Evolutionary conservation across 306 rosid species (phyloP), one percentile per base, ranked within the genome.

Genomic region (Myrica gale): DNA sequence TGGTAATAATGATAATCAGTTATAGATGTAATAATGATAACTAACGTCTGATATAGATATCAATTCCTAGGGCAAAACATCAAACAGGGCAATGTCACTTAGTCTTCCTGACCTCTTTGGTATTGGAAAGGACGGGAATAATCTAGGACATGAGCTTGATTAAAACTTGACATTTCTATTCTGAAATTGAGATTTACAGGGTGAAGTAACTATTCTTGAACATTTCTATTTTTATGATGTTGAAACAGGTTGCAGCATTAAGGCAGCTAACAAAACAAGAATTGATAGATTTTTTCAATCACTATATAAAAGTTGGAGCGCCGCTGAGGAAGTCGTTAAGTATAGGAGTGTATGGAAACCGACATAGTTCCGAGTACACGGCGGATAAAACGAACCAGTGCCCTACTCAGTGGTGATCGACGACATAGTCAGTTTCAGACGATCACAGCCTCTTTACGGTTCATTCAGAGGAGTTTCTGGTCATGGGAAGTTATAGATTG

Each of bases 401-500:
- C 84, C 88, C 37, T 26, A 79, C 76, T 63, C 77, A 1, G 47
- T 83, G 57, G 88, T 75, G 83, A 92, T 95, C n/a, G 96, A 92
- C 71, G 80, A 95, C 51, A 82, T 95, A 65, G 90, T 87, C 82
- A 51, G 82, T 78, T 92, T 95, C 91, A 89, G 90, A 79, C 85
- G 84, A 82, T 90, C 97, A 13, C 90, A 85, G 63, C 71, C 99
- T 68, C 97, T 95, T 71, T 92, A 90, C 84, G 96, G 96, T 80
- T 92, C 97, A 47, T 90, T 92, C 82, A 92, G 87, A 84, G 97
- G 96, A 80, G 88, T 79, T 54, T 67, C 74, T 17, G 91, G 88
- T 76, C 87, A 89, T 79, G 80, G 86, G 88, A 95, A 90, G 86
- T 82, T 92, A 79, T 95, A 90, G 84, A 48, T 58, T 54, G 69